These are phyloP conservation scores for Phascolomyces articulosus DNA, from an alignment of 371 early-diverging fungal species.

Conservation along the genomic window DNA sequence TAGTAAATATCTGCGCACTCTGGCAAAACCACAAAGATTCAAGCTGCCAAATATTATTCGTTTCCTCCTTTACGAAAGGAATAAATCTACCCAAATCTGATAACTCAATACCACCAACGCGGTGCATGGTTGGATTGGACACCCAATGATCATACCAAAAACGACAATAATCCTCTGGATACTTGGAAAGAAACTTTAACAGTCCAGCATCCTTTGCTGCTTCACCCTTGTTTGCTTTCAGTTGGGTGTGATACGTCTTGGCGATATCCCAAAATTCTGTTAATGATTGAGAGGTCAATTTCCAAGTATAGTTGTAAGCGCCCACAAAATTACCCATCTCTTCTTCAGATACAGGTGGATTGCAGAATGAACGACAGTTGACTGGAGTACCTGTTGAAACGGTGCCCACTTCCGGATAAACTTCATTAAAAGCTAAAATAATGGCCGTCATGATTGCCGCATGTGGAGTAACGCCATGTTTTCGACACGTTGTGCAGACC, in stretches of 20 bases:
- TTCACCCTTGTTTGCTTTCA: slow-evolving; percentile 21
- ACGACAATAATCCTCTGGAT: slow-evolving; percentile 33
- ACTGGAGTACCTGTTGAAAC: slow-evolving; percentile 31
- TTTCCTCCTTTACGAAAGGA: not conserved
- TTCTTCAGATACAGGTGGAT: slow-evolving; percentile 28
- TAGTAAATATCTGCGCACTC: slow-evolving; percentile 33
- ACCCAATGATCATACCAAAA: slow-evolving; percentile 23
- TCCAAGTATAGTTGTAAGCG: slow-evolving; percentile 23
- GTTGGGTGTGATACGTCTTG: slow-evolving; percentile 17
- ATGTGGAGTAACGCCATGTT: slow-evolving; percentile 30
- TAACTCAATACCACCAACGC: slow-evolving; percentile 44
- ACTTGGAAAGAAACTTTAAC: slow-evolving; percentile 25
- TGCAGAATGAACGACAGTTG: slow-evolving; percentile 38
- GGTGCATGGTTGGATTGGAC: slow-evolving; percentile 20
- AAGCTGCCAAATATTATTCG: not conserved
- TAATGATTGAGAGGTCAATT: not conserved
- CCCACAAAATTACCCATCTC: slow-evolving; percentile 50
- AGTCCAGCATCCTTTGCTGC: slow-evolving; percentile 22
- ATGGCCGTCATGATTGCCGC: slow-evolving; percentile 31
- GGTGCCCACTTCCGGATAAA: slow-evolving; percentile 17
- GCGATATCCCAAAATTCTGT: slow-evolving; percentile 31
- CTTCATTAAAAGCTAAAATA: slow-evolving; percentile 27
- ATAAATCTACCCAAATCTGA: slow-evolving; percentile 41
- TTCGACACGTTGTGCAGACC: slow-evolving; percentile 24
- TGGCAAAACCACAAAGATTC: slow-evolving; percentile 37